Evolutionary conservation across 805 yeast species (phyloP), one percentile per base, ranked within the genome.

Genomic region (Myxozyma neotropica): DNA sequence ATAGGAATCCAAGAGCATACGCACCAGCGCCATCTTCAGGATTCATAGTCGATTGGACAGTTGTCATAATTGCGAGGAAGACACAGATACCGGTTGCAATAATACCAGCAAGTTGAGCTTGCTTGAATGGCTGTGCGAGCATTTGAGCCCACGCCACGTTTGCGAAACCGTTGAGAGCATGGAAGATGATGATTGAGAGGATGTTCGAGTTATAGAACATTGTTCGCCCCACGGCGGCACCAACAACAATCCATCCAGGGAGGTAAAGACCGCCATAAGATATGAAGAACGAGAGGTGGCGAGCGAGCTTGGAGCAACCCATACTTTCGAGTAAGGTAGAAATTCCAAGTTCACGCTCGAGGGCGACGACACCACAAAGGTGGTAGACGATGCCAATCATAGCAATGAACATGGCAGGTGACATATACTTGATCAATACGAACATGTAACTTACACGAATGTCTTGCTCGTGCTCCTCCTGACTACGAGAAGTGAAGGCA

Each of bases 301-400:
- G 61, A 1, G 72, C 60, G 2, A 59, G 13, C 44, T 68, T 58
- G n/a, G 65, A 35, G 38, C 69, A 69, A 1, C 74, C 75, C 76
- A 73, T 73, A 39, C 68, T 57, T 19, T 70, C 65, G 23, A 73
- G 64, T 38, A 73, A 57, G 13, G 66, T 63, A 4, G 75, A 55
- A 40, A 73, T 58, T 1, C 75, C 76, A 12, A 52, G 39, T 48
- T 73, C 75, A 19, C 75, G 65, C 48, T 73, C 76, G 47, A 58
- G 63, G 17, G 75, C 73, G 6, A 71, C 69, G 24, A 66, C 65
- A 10, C 76, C 75, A 24, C 73, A 66, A 13, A 73, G 63, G 43
- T 73, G 76, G 60, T 73, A 73, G n/a, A 70, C 63, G 31, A 72
- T 73, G 27, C 76, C 76, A 54, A 73, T 70, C 71, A 73, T 71